These are phyloP conservation scores for Cutaneotrichosporon sp. DNA, from an alignment of 1,284 basidiomycete species.

Conservation along the genomic window DNA sequence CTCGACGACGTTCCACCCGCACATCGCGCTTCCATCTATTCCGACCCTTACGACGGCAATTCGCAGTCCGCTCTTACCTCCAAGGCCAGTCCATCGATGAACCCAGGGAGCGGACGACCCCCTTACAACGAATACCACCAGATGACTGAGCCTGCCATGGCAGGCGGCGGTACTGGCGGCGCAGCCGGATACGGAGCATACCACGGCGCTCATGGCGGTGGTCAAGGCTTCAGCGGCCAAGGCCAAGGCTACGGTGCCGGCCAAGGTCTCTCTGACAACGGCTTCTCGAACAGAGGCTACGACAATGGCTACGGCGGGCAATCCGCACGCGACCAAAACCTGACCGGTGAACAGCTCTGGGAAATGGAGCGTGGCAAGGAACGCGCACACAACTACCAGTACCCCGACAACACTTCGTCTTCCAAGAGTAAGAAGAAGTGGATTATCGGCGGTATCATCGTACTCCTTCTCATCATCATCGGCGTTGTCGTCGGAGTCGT, in stretches of 20 bases:
- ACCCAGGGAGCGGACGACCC: background rate
- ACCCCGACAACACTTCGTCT: background rate
- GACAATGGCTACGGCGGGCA: background rate
- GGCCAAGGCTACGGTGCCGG: conserved; percentile 1
- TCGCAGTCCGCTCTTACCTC: background rate
- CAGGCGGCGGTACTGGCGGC: background rate
- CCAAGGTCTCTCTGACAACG: background rate
- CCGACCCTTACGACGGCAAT: conserved; percentile 10
- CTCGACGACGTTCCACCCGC: conserved; percentile 7
- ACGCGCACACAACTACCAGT: conserved; percentile 4
- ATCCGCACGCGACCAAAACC: conserved; percentile 5
- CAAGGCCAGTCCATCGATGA: conserved; percentile 7
- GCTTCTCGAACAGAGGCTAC: background rate
- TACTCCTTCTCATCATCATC: conserved; percentile 23
- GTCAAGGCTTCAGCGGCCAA: background rate
- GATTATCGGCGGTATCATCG: conserved; percentile 24
- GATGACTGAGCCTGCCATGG: conserved; percentile 3
- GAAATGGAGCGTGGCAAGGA: conserved; percentile 15
- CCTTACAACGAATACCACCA: conserved; percentile 3
- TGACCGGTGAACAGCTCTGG: conserved; percentile 19
- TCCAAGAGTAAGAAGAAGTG: conserved; percentile 23
- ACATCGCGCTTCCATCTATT: conserved; percentile 11
- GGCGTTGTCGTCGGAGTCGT: conserved; percentile 29
- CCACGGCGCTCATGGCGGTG: background rate
- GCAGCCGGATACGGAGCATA: conserved; percentile 1